Conservation (phyloP, 805 yeast species). For the Candida pseudofarinosa region DNA sequence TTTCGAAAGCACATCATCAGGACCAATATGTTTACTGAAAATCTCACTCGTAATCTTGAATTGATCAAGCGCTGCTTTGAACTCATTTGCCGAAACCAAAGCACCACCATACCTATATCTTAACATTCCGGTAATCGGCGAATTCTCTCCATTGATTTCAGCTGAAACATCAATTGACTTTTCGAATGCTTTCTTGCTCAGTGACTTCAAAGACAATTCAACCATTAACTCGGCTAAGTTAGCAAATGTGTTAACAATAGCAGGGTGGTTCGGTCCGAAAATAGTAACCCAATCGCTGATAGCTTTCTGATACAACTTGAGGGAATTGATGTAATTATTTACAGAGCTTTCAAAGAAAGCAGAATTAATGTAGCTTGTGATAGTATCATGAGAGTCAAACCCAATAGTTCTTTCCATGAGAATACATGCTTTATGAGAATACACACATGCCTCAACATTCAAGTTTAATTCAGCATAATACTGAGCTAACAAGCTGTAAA, state of each 20-base stretch:
- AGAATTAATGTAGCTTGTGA: slow-evolving; percentile 68
- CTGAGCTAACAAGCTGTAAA: slow-evolving; percentile 62
- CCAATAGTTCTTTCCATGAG: slow-evolving; percentile 81
- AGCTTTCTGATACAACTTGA: slow-evolving; percentile 59
- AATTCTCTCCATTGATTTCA: slow-evolving; percentile 50
- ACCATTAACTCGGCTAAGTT: slow-evolving; percentile 60
- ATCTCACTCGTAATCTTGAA: slow-evolving; percentile 54
- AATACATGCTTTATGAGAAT: slow-evolving; percentile 64
- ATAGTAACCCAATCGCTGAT: slow-evolving; percentile 53
- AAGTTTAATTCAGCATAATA: slow-evolving; percentile 59
- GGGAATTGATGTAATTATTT: slow-evolving; percentile 55
- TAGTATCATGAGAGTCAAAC: slow-evolving; percentile 71
- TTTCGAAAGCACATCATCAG: slow-evolving; percentile 60
- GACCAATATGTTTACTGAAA: slow-evolving; percentile 59
- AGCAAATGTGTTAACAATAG: slow-evolving; percentile 57
- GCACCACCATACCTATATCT: slow-evolving; percentile 55
- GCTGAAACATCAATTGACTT: slow-evolving; percentile 50
- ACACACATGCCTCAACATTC: slow-evolving; percentile 54
- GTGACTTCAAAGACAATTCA: slow-evolving; percentile 33
- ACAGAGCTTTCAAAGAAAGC: slow-evolving; percentile 67
- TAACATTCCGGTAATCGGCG: slow-evolving; percentile 61
- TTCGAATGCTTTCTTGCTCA: slow-evolving; percentile 52
- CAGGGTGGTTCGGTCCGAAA: slow-evolving; percentile 67
- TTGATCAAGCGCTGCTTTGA: slow-evolving; percentile 52
- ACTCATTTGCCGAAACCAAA: slow-evolving; percentile 48